Conservation (phyloP, 352 stramenopile species). For the Phytophthora hibernalis region DNA sequence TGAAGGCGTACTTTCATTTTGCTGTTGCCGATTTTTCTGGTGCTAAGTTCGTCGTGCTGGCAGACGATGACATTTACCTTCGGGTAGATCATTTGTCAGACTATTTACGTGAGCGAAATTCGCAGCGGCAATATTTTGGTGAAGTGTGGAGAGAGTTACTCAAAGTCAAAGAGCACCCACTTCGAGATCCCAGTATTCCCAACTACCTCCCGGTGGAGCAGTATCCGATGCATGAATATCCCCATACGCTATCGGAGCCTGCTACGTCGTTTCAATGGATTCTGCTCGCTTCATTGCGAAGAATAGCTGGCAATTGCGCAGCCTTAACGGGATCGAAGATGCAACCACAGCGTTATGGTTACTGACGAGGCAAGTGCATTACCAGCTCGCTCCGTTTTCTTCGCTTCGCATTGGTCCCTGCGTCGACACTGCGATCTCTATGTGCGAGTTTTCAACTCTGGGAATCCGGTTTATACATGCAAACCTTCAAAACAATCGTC, state of each 20-base stretch:
- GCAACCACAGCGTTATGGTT: slow-evolving; percentile 53
- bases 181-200: neutral
- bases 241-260: slow-evolving; percentile 50
- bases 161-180: neutral
- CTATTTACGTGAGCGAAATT: neutral
- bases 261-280: slow-evolving; percentile 62
- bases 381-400: neutral
- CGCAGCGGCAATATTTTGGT: slow-evolving; percentile 38
- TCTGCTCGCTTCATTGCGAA: slow-evolving; percentile 42
- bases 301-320: slow-evolving; percentile 35
- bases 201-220: slow-evolving; percentile 37
- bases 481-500: neutral
- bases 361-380: slow-evolving; percentile 26
- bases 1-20: slow-evolving; percentile 54
- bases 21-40: slow-evolving; percentile 12
- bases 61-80: slow-evolving; percentile 73
- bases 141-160: slow-evolving; percentile 38
- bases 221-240: slow-evolving; percentile 45
- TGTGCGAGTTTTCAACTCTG: neutral
- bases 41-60: slow-evolving; percentile 52
- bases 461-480: neutral
- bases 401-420: neutral
- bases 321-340: slow-evolving; percentile 50
- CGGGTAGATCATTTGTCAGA: slow-evolving; percentile 21
- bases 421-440: neutral